Conservation (phyloP, 2,329 filamentous ascomycete species). For the Coniochaeta prunicola region DNA sequence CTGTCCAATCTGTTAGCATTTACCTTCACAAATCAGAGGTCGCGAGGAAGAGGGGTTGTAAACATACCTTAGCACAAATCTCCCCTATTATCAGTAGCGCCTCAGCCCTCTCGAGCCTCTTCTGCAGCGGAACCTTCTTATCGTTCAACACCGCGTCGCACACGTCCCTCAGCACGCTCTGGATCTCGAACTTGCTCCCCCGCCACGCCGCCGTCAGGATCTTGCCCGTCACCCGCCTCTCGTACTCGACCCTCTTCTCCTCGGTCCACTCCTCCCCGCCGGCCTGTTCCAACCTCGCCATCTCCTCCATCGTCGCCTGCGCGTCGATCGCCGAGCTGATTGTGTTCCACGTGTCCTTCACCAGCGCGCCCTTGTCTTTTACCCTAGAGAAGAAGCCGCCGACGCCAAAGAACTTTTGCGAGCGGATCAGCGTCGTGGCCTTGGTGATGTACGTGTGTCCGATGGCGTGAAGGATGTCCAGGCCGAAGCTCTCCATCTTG, state of each 20-base stretch:
- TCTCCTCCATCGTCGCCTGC: slow-evolving; percentile 97
- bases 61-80: slow-evolving; percentile 74
- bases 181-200: slow-evolving; percentile 96
- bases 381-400: slow-evolving; percentile 89
- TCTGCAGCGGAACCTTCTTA: slow-evolving; percentile 70
- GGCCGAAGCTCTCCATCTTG: slow-evolving; percentile 97
- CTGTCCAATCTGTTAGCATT: slow-evolving; percentile 36
- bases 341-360: slow-evolving; percentile 98
- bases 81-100: slow-evolving; percentile 84
- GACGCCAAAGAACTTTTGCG: slow-evolving; percentile 94
- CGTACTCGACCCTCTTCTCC: slow-evolving; percentile 92
- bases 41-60: background rate
- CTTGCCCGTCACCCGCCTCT: slow-evolving; percentile 93
- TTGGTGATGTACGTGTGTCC: slow-evolving; percentile 87
- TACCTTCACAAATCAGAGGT: background rate
- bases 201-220: slow-evolving; percentile 95
- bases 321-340: slow-evolving; percentile 95
- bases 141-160: slow-evolving; percentile 81
- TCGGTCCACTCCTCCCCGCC: slow-evolving; percentile 98
- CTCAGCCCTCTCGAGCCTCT: slow-evolving; percentile 85
- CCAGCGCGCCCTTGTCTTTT: slow-evolving; percentile 92
- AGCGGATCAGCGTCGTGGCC: slow-evolving; percentile 80
- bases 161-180: slow-evolving; percentile 89
- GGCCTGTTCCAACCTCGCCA: slow-evolving; percentile 91
- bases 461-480: slow-evolving; percentile 94